Evolutionary conservation across 139 green algal genomes (phyloP).

Genomic region (Haematococcus sp.): DNA sequence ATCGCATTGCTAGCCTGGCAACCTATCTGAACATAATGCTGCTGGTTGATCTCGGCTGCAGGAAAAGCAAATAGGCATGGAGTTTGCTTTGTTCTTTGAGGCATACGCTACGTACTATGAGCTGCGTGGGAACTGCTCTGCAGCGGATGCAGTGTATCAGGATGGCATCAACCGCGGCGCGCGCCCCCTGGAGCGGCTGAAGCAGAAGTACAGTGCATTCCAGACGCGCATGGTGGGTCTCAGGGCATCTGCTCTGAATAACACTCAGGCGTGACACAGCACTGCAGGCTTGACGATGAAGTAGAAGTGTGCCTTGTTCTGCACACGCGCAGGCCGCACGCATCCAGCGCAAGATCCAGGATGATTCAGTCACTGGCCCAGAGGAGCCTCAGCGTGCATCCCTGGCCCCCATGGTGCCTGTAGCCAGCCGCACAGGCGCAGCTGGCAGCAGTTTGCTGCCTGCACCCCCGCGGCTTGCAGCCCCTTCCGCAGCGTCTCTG

Average conservation of each 20-base stretch:
- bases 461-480: background rate
- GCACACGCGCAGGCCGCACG: constrained; percentile 57
- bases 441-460: background rate
- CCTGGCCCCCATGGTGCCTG: constrained; percentile 18
- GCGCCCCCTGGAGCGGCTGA: constrained; percentile 68
- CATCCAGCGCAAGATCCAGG: constrained; percentile 60
- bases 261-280: too few species aligned
- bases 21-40: too few species aligned
- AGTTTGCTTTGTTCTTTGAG: constrained; percentile 85
- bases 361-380: constrained; percentile 11
- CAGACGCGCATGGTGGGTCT: constrained; percentile 79
- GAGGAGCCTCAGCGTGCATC: constrained; percentile 28
- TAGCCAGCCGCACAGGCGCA: background rate
- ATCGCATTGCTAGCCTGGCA: too few species aligned
- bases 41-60: too few species aligned
- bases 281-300: background rate
- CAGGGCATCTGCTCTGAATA: too few species aligned
- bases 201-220: constrained; percentile 72
- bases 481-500: background rate
- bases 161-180: constrained; percentile 63
- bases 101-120: constrained; percentile 84
- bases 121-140: constrained; percentile 62
- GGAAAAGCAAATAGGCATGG: constrained; percentile 75
- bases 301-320: background rate
- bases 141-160: constrained; percentile 72